Percentiles rank a stretch among this genome's conserved stretches.
Evolutionary conservation across 106 monocot genomes (phyloP).

Genomic region (Allium fistulosum): DNA sequence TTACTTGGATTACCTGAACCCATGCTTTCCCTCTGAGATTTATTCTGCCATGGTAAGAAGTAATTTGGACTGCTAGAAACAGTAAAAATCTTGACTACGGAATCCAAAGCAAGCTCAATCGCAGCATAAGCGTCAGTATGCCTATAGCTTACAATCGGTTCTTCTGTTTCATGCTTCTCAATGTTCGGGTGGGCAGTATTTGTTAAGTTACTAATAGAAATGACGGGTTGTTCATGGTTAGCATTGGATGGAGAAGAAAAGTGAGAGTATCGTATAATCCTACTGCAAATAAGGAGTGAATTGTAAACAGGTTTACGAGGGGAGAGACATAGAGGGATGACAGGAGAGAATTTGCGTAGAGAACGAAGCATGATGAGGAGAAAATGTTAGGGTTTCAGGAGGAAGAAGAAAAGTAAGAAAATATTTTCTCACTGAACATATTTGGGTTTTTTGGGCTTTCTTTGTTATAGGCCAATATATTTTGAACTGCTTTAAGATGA

Average conservation of each 20-base stretch:
- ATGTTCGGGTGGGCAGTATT: not conserved
- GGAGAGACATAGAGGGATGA: not conserved
- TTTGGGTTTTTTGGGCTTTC: no score
- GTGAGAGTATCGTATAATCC: not conserved
- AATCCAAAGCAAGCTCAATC: conserved; percentile 89
- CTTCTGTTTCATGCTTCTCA: conserved; percentile 13
- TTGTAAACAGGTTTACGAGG: not conserved
- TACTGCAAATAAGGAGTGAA: not conserved
- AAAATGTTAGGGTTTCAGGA: no score
- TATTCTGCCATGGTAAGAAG: conserved; percentile 99
- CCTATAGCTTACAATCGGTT: conserved; percentile 15
- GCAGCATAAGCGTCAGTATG: conserved; percentile 68
- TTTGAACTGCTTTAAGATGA: no score
- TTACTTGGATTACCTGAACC: conserved; percentile 54
- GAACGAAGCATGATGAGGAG: not conserved
- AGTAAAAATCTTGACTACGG: conserved; percentile 96
- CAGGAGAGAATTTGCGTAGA: not conserved
- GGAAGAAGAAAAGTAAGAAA: no score
- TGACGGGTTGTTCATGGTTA: not conserved
- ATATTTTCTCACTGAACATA: no score
- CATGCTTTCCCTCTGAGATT: conserved; percentile 89
- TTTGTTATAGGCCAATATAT: no score
- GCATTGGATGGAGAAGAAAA: not conserved
- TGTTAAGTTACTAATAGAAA: not conserved
- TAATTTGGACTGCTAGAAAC: conserved; percentile 94